These are phyloP conservation scores for Apium graveolens DNA, from an alignment of 129 eudicot species.

Conservation along the genomic window DNA sequence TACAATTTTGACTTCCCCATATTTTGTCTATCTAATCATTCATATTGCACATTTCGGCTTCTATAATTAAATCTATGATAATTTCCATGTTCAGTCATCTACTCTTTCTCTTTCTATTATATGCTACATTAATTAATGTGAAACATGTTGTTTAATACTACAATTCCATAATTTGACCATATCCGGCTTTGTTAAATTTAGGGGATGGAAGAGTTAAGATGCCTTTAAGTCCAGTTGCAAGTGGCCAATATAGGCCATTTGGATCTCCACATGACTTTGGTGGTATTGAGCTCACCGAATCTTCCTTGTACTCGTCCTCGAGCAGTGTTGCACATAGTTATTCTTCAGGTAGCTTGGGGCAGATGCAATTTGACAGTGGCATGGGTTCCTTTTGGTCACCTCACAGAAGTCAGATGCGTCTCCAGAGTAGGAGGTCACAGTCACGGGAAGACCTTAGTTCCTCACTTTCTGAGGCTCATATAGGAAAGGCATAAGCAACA, in stretches of 20 bases:
- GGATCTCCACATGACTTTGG: conserved; percentile 24
- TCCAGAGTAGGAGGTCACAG: conserved; percentile 90
- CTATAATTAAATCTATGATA: background rate
- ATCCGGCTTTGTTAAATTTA: conserved; percentile 16
- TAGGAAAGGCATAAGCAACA: conserved; percentile 45
- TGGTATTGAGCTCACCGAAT: conserved; percentile 44
- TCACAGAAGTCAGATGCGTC: conserved; percentile 64
- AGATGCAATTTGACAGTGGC: conserved; percentile 59
- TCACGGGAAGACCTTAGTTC: conserved; percentile 86
- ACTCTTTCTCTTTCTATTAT: background rate
- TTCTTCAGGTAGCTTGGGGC: conserved; percentile 85
- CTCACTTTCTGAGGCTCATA: conserved; percentile 60
- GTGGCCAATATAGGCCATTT: conserved; percentile 43
- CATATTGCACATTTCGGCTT: background rate
- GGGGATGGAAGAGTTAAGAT: conserved; percentile 82
- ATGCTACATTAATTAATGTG: background rate
- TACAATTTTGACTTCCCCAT: background rate
- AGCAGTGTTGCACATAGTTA: conserved; percentile 67
- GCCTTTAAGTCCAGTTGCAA: conserved; percentile 73
- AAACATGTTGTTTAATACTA: background rate
- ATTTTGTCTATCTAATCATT: background rate
- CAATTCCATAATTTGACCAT: background rate
- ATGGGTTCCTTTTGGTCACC: conserved; percentile 64
- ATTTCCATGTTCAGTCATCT: background rate
- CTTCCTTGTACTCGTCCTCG: conserved; percentile 44